Evolutionary conservation across 768 basidiomycete genomes (phyloP).

Genomic region (Tephrocybe sp.): DNA sequence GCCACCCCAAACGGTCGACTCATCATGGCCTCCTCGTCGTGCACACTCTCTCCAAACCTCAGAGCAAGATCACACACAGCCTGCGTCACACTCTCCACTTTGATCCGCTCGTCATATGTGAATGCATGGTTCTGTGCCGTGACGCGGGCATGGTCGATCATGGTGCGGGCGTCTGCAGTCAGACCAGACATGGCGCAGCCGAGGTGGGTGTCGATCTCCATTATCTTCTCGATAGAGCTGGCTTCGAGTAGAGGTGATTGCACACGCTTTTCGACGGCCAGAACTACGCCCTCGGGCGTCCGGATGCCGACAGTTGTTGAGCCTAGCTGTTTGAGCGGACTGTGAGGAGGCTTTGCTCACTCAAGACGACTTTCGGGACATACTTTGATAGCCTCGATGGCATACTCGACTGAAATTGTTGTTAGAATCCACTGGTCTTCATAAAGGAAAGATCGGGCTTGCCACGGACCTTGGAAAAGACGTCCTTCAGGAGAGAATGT

Average conservation of each 20-base stretch:
- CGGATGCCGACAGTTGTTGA: constrained; percentile 96
- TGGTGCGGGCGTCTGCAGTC: constrained; percentile 97
- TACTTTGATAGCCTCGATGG: constrained; percentile 98
- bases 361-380: constrained; percentile 4
- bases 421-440: constrained; percentile 3
- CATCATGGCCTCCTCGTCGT: constrained; percentile 99
- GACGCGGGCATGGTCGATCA: constrained; percentile 99
- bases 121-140: constrained; percentile 95
- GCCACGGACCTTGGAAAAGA: constrained; percentile 86
- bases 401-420: constrained; percentile 79
- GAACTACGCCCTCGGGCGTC: constrained; percentile 86
- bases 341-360: constrained; percentile 3
- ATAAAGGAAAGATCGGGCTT: background rate
- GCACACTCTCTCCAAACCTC: constrained; percentile 97
- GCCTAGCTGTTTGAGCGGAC: constrained; percentile 69
- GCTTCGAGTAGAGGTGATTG: constrained; percentile 96
- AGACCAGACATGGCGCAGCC: constrained; percentile 98
- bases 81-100: constrained; percentile 97
- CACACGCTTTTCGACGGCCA: constrained; percentile 98
- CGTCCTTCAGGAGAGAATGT: constrained; percentile 99
- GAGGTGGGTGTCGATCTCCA: constrained; percentile 97
- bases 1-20: constrained; percentile 99
- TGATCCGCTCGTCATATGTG: constrained; percentile 95
- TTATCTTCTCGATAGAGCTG: constrained; percentile 97
- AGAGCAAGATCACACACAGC: constrained; percentile 97